Evolutionary conservation across 306 rosid genomes (phyloP), one percentile per base, ranked within the genome.

Genomic region (Spatholobus suberectus): DNA sequence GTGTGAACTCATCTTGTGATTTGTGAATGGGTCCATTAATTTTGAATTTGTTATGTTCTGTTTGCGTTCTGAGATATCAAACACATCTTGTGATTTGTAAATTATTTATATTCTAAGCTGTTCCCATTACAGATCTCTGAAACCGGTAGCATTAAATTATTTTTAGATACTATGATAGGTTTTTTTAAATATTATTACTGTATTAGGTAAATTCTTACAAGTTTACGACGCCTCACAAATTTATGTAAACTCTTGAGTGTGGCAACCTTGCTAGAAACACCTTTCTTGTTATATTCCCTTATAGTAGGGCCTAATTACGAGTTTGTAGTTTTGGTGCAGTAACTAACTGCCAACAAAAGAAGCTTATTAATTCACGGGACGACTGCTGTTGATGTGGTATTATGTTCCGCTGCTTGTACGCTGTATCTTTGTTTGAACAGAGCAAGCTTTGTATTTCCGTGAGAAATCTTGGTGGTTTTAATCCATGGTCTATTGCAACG

Each of bases 391-490:
- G 46, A 13, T 58, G 27, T 17, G 10, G 38, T 75, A 68, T 12
- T 18, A 70, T 34, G 24, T 35, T 52, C 61, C 6, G 38, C 40
- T 70, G 40, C 83, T 32, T 71, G 44, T 34, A 1, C 14, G 73
- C 5, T 67, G 46, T 37, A 18, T n/a, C 15, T 4, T 66, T 37
- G 71, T 35, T 65, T 65, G 47, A 37, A 66, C 6, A 66, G 29
- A 3, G 14, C 49, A 8, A 66, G 72, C 46, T 35, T 35, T 66
- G 72, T 18, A 67, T 67, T 35, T 67, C 49, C 29, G 49, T 35
- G 7, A 67, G 73, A 67, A 37, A n/a, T 14, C 35, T 71, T 34
- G 24, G 23, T 43, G 79, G 59, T 63, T 70, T 75, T 57, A 38
- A 23, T 4, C 44, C 54, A 44, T 40, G 47, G 67, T 54, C 23